Percentiles rank a stretch among this genome's conserved stretches.
phyloP scores from a whole-genome alignment of 2,329 filamentous ascomycete genomes.

The Aureobasidium sp. region DNA sequence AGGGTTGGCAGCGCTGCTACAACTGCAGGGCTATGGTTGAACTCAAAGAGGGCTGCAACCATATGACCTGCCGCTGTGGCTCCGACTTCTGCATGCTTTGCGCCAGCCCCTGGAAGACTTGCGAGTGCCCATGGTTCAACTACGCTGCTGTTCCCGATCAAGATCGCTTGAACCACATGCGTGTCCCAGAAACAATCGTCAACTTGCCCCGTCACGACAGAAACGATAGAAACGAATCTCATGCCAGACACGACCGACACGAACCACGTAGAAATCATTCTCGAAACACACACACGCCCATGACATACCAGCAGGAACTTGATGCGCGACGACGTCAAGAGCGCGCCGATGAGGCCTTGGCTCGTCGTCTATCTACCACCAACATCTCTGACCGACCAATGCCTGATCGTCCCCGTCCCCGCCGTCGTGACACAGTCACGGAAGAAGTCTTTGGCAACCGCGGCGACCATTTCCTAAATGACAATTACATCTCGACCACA shows the following conservation, averaged over 20 bases:
- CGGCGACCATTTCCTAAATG: constrained; percentile 54
- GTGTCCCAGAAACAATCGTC: constrained; percentile 36
- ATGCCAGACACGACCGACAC: neutral
- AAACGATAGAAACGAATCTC: constrained; percentile 4
- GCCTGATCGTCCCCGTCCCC: constrained; percentile 21
- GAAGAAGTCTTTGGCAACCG: constrained; percentile 40
- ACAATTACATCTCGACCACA: constrained; percentile 43
- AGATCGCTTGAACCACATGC: constrained; percentile 50
- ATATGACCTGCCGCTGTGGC: constrained; percentile 79
- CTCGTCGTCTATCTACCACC: constrained; percentile 45
- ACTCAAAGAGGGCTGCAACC: constrained; percentile 75
- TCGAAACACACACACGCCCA: constrained; percentile 16
- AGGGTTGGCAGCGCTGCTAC: constrained; percentile 70
- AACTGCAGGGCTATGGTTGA: constrained; percentile 69
- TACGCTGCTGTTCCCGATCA: constrained; percentile 45
- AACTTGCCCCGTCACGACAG: constrained; percentile 31
- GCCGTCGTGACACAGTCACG: constrained; percentile 31
- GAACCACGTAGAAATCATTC: constrained; percentile 10
- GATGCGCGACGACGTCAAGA: constrained; percentile 38
- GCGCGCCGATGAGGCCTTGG: constrained; percentile 43
- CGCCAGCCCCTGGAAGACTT: constrained; percentile 73
- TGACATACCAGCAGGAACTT: constrained; percentile 32
- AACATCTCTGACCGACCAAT: constrained; percentile 22
- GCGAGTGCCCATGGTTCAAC: constrained; percentile 76
- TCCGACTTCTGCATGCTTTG: constrained; percentile 87